Base-by-base conservation (phyloP, 2,329 filamentous ascomycete species). In the Helotiales sp. region DNA sequence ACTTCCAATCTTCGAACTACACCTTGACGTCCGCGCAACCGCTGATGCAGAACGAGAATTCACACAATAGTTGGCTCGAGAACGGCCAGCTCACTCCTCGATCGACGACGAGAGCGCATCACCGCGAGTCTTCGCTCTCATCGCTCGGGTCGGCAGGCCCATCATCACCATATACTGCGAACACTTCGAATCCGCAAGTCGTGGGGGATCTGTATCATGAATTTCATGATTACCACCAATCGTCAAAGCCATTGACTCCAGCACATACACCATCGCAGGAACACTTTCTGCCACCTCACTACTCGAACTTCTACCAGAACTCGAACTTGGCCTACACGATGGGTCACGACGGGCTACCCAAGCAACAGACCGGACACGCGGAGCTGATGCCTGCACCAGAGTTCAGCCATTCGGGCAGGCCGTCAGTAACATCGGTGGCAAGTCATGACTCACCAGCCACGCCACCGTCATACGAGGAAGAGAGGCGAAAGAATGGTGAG, bases 361-460 rank as follows among this genome's bases (percentile, higher is more conserved):
- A 44, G n/a, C 67, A 64, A 59, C 57, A 55, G n/a, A 48, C 56
- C 50, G 62, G 59, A 40, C 58, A 67, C 60, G 63, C 63, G 8
- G 70, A 69, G 27, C 31, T 70, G 60, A 67, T 71, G 66, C 62
- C 67, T 60, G 63, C 64, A 10, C 66, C 70, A 19, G 69, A 71
- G 19, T 64, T 67, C 51, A 62, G 57, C 38, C 60, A 63, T 33
- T 62, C 63, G 55, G 63, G 56, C 15, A 55, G 69, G 52, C 65
- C 64, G 46, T 85, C 82, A 57, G 81, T 82, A 73, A 77, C 81
- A 62, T 84, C 82, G 55, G 82, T 82, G 75, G 80, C 82, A 65
- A 86, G 82, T 6, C 79, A 80, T 75, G 83, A 86, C 74, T 85
- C 82, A 74, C 84, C 83, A 6, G 80, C 78, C 54, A 85, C 82